Conservation (phyloP, 805 yeast genomes). For the Spathaspora girioi region DNA sequence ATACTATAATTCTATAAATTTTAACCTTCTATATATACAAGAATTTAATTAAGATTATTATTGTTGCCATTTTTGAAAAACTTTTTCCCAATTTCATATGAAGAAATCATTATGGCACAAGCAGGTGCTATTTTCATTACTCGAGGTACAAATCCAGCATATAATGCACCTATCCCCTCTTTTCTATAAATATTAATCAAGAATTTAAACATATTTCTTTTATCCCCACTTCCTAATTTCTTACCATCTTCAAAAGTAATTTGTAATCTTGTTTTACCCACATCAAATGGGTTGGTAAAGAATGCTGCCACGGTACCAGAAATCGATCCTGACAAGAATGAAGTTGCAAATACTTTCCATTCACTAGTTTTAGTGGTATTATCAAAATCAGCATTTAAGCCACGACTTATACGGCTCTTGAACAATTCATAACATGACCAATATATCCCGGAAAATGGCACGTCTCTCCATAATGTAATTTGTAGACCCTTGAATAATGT, state of each 20-base stretch:
- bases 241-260: conserved; percentile 37
- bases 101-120: conserved; percentile 97
- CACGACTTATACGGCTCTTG: conserved; percentile 23
- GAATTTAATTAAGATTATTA: conserved; percentile 1
- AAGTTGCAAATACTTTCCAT: conserved; percentile 50
- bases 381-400: conserved; percentile 21
- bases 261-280: conserved; percentile 91
- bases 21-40: not conserved
- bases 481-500: conserved; percentile 81
- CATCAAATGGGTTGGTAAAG: conserved; percentile 92
- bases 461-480: conserved; percentile 93
- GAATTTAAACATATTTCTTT: conserved; percentile 61
- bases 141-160: conserved; percentile 83
- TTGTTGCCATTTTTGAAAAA: conserved; percentile 26
- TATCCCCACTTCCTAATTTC: conserved; percentile 7
- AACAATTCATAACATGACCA: conserved; percentile 80
- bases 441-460: conserved; percentile 92
- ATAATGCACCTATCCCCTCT: conserved; percentile 85
- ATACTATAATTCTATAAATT: not conserved
- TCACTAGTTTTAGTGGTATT: conserved; percentile 21
- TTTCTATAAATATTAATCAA: conserved; percentile 56
- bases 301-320: conserved; percentile 86
- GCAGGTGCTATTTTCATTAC: conserved; percentile 92
- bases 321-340: conserved; percentile 77
- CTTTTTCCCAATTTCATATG: conserved; percentile 85